These are phyloP conservation scores for Pyronema omphalodes DNA, from an alignment of 495 filamentous ascomycete genomes.

Conservation along the genomic window DNA sequence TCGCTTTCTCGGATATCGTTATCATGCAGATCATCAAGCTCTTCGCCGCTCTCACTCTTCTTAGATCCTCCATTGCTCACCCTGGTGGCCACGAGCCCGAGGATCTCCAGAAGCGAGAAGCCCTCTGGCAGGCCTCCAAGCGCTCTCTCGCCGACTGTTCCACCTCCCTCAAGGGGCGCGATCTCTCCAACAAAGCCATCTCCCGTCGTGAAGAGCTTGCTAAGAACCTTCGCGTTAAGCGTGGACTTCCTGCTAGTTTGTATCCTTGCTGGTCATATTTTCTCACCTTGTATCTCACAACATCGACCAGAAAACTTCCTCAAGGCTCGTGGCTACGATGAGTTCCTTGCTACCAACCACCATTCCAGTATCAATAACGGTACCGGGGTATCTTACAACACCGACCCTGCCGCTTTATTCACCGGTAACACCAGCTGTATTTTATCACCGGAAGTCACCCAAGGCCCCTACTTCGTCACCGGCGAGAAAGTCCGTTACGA, in stretches of 20 bases:
- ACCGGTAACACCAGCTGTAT: conserved; percentile 27
- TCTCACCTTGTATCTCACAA: neutral
- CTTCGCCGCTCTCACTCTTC: conserved; percentile 5
- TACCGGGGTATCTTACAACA: conserved; percentile 24
- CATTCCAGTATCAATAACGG: conserved; percentile 20
- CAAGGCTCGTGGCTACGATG: conserved; percentile 26
- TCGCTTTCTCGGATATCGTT: neutral
- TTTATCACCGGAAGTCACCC: conserved; percentile 28
- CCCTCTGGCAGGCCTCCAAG: conserved; percentile 24
- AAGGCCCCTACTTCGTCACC: conserved; percentile 27
- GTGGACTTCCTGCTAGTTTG: conserved; percentile 32
- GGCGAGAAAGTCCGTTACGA: conserved; percentile 30
- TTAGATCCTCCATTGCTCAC: conserved; percentile 24
- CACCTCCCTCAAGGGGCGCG: conserved; percentile 21
- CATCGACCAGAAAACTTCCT: conserved; percentile 15
- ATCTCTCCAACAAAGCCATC: conserved; percentile 23
- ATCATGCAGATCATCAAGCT: conserved; percentile 5
- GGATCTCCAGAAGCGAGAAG: conserved; percentile 23
- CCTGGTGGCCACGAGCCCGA: conserved; percentile 24
- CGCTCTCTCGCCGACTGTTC: conserved; percentile 26
- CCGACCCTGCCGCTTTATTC: conserved; percentile 27
- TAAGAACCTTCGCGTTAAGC: conserved; percentile 31
- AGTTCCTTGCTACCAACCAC: conserved; percentile 25
- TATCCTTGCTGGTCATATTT: neutral
- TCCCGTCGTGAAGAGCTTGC: conserved; percentile 26